Conservation (phyloP, 768 basidiomycete genomes). For the Amanita pallidorosea region DNA sequence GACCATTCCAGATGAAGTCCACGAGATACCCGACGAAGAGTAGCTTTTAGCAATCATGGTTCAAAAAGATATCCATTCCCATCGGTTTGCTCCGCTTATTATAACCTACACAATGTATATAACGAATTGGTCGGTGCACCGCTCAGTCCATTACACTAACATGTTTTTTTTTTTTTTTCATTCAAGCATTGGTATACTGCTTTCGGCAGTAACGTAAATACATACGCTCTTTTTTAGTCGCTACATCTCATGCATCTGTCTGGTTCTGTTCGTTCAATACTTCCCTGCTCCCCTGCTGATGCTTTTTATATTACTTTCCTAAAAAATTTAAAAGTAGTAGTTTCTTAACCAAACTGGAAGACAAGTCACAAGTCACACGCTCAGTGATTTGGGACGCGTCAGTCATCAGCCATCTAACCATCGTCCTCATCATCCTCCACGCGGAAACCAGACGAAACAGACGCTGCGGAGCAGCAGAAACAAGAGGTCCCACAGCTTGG, state of each 20-base stretch:
- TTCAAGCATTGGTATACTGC: background rate
- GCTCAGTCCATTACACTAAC: background rate
- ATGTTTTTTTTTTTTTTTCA: background rate
- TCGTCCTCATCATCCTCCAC: constrained; percentile 33
- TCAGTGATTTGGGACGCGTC: background rate
- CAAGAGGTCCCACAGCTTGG: constrained; percentile 61
- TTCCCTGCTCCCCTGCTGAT: background rate
- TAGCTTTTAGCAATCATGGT: constrained; percentile 14
- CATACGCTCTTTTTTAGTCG: background rate
- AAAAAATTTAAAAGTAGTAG: no score
- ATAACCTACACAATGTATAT: constrained; percentile 1
- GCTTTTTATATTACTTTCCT: background rate
- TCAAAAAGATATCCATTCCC: background rate
- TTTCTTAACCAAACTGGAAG: background rate
- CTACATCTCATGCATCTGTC: background rate
- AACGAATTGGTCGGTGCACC: background rate
- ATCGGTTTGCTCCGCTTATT: background rate
- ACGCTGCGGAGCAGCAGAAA: constrained; percentile 29
- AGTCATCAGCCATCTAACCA: background rate
- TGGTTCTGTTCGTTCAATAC: background rate
- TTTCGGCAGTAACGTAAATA: no score
- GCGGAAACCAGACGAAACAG: constrained; percentile 28
- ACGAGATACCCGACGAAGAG: constrained; percentile 45
- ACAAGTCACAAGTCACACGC: background rate
- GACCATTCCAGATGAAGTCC: constrained; percentile 44